phyloP scores from a whole-genome alignment of 2,329 filamentous ascomycete genomes.

The Aureobasidium subglaciale region DNA sequence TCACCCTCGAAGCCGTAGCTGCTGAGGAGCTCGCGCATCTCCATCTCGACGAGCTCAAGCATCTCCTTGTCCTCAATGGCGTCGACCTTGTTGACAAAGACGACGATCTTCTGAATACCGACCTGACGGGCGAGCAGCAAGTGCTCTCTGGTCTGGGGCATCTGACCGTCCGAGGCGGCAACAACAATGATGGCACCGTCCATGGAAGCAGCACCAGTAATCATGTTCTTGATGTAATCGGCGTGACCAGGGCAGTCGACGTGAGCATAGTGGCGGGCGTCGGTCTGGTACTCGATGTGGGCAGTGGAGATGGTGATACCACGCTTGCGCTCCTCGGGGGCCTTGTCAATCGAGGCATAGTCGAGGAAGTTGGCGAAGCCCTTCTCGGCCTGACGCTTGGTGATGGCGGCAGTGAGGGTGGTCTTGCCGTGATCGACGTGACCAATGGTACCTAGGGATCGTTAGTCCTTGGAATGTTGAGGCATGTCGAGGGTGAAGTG shows the following conservation, averaged over 20 bases:
- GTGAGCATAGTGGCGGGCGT: constrained; percentile 93
- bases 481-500: constrained; percentile 71
- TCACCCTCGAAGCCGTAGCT: constrained; percentile 97
- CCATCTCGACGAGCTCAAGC: constrained; percentile 99
- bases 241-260: constrained; percentile 99
- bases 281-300: constrained; percentile 97
- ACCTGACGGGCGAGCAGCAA: constrained; percentile 96
- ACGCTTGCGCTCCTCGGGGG: constrained; percentile 98
- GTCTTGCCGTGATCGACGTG: constrained; percentile 87
- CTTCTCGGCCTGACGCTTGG: constrained; percentile 94
- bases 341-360: constrained; percentile 97
- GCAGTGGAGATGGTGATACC: constrained; percentile 99
- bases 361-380: constrained; percentile 91
- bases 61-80: constrained; percentile 96
- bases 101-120: constrained; percentile 94
- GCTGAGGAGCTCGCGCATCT: constrained; percentile 94
- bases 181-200: constrained; percentile 98
- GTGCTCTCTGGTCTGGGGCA: constrained; percentile 99
- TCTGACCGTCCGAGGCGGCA: constrained; percentile 95
- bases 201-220: constrained; percentile 98
- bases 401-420: constrained; percentile 96
- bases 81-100: constrained; percentile 99
- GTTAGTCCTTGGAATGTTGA: constrained; percentile 34
- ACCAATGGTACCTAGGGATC: constrained; percentile 73
- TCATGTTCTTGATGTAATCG: constrained; percentile 99